These are phyloP conservation scores for Penicillium bovifimosum DNA, from an alignment of 495 filamentous ascomycete genomes.

Conservation along the genomic window DNA sequence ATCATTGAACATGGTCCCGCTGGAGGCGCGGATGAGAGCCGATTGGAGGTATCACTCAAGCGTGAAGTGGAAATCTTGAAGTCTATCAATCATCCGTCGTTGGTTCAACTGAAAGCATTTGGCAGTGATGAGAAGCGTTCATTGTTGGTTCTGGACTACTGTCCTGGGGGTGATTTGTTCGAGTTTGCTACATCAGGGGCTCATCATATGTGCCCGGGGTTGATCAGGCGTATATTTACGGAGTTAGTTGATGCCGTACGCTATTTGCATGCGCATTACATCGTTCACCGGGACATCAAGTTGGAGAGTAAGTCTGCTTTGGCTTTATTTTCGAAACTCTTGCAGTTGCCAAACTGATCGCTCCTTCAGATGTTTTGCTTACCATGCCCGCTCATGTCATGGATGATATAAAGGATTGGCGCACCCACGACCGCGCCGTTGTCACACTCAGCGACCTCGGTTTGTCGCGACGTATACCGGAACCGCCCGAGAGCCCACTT, in stretches of 20 bases:
- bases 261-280: slow-evolving; percentile 78
- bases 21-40: slow-evolving; percentile 82
- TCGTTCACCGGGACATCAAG: slow-evolving; percentile 96
- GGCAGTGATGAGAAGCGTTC: slow-evolving; percentile 74
- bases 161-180: slow-evolving; percentile 90
- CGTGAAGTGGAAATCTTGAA: slow-evolving; percentile 92
- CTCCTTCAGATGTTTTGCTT: slow-evolving; percentile 71
- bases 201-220: slow-evolving; percentile 55
- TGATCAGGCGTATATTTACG: slow-evolving; percentile 82
- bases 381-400: slow-evolving; percentile 62
- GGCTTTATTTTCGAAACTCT: neutral
- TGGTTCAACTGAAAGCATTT: slow-evolving; percentile 86
- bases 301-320: slow-evolving; percentile 71
- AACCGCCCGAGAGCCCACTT: slow-evolving; percentile 61
- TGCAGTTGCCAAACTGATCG: slow-evolving; percentile 22
- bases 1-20: slow-evolving; percentile 91
- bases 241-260: slow-evolving; percentile 79
- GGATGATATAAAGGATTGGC: slow-evolving; percentile 52
- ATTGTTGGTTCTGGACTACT: slow-evolving; percentile 83
- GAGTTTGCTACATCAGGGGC: slow-evolving; percentile 71
- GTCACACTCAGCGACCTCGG: slow-evolving; percentile 89
- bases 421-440: slow-evolving; percentile 69
- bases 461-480: slow-evolving; percentile 74
- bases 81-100: slow-evolving; percentile 75
- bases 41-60: slow-evolving; percentile 86